These are phyloP conservation scores for Vitis riparia DNA, from an alignment of 164 flowering plant species.

Conservation along the genomic window DNA sequence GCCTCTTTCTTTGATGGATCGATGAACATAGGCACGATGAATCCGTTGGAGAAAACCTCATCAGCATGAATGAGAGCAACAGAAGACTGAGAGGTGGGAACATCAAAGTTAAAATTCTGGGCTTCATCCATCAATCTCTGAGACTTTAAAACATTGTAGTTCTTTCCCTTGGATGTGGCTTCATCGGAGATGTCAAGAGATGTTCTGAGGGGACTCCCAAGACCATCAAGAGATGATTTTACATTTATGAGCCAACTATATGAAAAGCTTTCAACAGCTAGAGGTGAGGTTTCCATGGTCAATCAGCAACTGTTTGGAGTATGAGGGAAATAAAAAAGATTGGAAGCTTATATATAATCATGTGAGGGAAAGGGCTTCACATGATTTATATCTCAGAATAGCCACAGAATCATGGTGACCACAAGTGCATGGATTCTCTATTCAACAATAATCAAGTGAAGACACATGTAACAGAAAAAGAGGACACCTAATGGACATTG, in stretches of 20 bases:
- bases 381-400: background rate
- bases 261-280: conserved; percentile 37
- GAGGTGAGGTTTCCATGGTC: conserved; percentile 24
- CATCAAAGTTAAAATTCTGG: conserved; percentile 34
- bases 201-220: conserved; percentile 11
- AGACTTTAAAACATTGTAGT: background rate
- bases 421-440: conserved; percentile 1
- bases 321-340: background rate
- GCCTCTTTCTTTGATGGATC: conserved; percentile 14
- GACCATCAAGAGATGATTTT: conserved; percentile 5
- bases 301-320: background rate
- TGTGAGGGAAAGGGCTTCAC: background rate
- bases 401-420: conserved; percentile 8
- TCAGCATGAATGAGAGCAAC: conserved; percentile 45
- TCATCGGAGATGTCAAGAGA: conserved; percentile 12
- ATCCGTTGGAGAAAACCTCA: conserved; percentile 49
- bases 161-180: background rate
- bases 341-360: conserved; percentile 1
- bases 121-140: conserved; percentile 16
- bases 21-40: conserved; percentile 32
- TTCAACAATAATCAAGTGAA: conserved; percentile 8
- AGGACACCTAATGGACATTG: background rate
- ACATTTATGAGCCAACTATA: conserved; percentile 26
- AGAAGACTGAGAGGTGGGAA: conserved; percentile 18
- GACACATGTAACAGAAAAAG: conserved; percentile 10